Conservation (phyloP, 2,329 filamentous ascomycete species). For the Aotearoamyces nothofagi region DNA sequence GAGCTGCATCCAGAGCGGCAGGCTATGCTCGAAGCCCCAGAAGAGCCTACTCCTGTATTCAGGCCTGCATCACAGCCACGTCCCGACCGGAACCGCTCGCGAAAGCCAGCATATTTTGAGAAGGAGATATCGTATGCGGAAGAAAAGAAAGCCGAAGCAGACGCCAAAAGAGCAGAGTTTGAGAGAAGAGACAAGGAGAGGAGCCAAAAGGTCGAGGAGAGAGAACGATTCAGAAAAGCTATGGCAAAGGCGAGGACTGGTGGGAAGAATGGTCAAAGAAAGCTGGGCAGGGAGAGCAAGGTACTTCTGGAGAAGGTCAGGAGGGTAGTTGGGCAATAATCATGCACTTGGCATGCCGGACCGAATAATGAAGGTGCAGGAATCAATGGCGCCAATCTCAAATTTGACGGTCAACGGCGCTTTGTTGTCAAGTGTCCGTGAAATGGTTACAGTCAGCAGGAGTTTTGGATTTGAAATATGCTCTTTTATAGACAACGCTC, state of each 20-base stretch:
- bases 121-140: slow-evolving; percentile 24
- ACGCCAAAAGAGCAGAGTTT: slow-evolving; percentile 28
- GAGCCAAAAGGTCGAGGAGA: slow-evolving; percentile 43
- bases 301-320: slow-evolving; percentile 50
- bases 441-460: too few relatives aligned
- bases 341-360: too few relatives aligned
- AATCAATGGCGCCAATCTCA: too few relatives aligned
- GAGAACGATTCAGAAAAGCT: slow-evolving; percentile 28
- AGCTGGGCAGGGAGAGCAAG: slow-evolving; percentile 52
- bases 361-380: too few relatives aligned
- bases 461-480: too few relatives aligned
- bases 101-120: slow-evolving; percentile 21
- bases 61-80: slow-evolving; percentile 3
- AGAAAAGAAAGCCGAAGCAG: slow-evolving; percentile 37
- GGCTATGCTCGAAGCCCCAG: slow-evolving; percentile 36
- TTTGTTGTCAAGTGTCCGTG: too few relatives aligned
- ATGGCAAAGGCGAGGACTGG: slow-evolving; percentile 34
- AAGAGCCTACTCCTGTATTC: slow-evolving; percentile 6
- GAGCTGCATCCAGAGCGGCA: slow-evolving; percentile 46
- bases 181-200: slow-evolving; percentile 38
- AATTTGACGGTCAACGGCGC: too few relatives aligned
- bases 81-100: slow-evolving; percentile 8
- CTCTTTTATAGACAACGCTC: too few relatives aligned
- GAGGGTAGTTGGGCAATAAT: slow-evolving; percentile 22
- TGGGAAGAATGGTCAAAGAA: slow-evolving; percentile 49